Base-by-base conservation (phyloP, 148 eudicot genomes). In the Dysphania ambrosioides region DNA sequence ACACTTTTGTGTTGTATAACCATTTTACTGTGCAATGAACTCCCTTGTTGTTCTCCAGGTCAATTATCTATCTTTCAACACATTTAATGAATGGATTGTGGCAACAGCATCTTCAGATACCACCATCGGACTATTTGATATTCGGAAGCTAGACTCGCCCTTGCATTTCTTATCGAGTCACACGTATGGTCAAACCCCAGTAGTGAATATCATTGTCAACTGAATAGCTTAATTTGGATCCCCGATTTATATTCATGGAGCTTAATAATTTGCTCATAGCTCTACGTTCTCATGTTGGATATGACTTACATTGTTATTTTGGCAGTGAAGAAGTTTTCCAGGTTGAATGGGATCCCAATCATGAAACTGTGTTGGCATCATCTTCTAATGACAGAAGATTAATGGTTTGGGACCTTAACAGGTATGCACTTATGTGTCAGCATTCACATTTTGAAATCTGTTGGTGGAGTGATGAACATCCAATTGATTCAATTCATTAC, bases 391-490 rank as follows among this genome's bases (percentile, higher is more conserved):
- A 95, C 77, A 86, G 98, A 76, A 89, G 98, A 77, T 80, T 95
- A 85, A 95, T 92, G 98, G 96, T 95, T 78, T 95, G 98, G 98
- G 98, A 95, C 84, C 93, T 95, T 77, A 92, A 82, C 91, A 92
- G 92, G 98, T 92, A 86, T 4, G 36, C 51, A 56, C 42, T 31
- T 64, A 26, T 77, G 23, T 10, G 18, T 40, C 29, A 8, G 7
- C 26, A 18, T 70, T 49, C 15, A 15, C 53, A 24, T 57, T 36
- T 59, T 58, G 31, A 18, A 35, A 3, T 26, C 19, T 23, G 26
- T 35, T 23, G n/a, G 70, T 38, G 26, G 51, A 38, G 9, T 63
- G 13, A 13, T 8, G 7, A 34, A 29, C 32, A n/a, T n/a, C n/a
- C n/a, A n/a, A n/a, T n/a, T n/a, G n/a, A n/a, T n/a, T n/a, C n/a